Evolutionary conservation across 345 rosid genomes (phyloP).

Genomic region (Eucalyptus virginea): DNA sequence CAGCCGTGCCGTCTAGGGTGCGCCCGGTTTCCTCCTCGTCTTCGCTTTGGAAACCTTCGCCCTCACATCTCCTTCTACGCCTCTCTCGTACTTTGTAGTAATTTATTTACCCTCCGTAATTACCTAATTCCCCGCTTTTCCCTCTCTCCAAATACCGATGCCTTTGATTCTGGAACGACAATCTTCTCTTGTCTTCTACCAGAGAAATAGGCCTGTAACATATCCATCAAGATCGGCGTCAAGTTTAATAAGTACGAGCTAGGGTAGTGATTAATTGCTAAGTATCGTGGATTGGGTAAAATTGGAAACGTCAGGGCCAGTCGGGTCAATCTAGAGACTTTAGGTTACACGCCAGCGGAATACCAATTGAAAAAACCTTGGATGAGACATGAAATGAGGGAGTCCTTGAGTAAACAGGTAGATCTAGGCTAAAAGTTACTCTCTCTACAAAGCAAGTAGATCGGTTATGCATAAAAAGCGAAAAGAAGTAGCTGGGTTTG

Average conservation of each 20-base stretch:
- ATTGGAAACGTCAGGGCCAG: neutral
- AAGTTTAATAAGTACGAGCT: neutral
- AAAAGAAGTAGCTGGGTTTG: neutral
- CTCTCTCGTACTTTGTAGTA: constrained; percentile 27
- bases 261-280: neutral
- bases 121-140: neutral
- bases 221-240: neutral
- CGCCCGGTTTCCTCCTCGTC: neutral
- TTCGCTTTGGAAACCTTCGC: neutral
- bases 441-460: neutral
- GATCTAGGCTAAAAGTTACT: neutral
- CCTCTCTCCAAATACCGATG: neutral
- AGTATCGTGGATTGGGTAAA: neutral
- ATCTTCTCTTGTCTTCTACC: neutral
- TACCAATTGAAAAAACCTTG: neutral
- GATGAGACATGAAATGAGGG: neutral
- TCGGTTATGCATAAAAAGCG: neutral
- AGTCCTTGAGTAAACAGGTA: neutral
- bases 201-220: neutral
- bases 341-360: neutral
- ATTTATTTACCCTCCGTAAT: neutral
- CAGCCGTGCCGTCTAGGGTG: constrained; percentile 70
- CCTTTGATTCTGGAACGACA: neutral
- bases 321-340: neutral
- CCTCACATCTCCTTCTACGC: constrained; percentile 11